phyloP scores from a whole-genome alignment of 2,329 filamentous ascomycete genomes.

The Sporothrix inflata region DNA sequence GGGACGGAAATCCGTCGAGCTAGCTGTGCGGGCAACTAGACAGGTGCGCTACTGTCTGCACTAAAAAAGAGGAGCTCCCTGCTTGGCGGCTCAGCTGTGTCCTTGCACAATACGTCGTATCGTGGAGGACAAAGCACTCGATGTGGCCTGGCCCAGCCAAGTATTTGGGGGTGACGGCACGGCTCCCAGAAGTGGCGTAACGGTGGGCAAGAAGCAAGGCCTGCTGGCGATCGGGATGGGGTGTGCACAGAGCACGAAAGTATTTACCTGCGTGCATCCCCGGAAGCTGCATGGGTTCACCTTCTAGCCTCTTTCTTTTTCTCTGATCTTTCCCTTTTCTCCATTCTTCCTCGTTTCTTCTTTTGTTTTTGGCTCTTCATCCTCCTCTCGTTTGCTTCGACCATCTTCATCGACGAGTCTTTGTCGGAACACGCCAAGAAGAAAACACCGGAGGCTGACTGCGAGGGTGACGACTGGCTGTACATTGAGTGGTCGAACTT shows the following conservation, averaged over 20 bases:
- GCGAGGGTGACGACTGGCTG: background rate
- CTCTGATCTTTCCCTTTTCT: slow-evolving; percentile 2
- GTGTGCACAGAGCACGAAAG: slow-evolving; percentile 2
- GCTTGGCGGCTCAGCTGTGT: background rate
- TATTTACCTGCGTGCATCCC: slow-evolving; percentile 26
- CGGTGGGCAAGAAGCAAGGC: background rate
- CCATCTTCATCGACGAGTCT: background rate
- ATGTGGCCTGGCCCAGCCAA: background rate
- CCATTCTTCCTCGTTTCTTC: background rate
- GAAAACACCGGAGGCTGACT: background rate
- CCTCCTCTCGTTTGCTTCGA: background rate
- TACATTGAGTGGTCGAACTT: background rate
- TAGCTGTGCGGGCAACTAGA: slow-evolving; percentile 11
- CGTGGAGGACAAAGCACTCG: background rate
- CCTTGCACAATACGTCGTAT: background rate
- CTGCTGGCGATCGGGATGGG: background rate
- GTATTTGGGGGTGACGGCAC: background rate
- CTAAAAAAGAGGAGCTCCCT: slow-evolving; percentile 12
- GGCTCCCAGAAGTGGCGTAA: background rate
- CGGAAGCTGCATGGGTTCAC: slow-evolving; percentile 10
- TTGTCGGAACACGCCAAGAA: background rate
- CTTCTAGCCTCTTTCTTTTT: slow-evolving; percentile 13
- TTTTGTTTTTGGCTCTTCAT: background rate
- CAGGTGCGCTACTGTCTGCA: slow-evolving; percentile 21
- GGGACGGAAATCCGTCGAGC: background rate